phyloP scores from a whole-genome alignment of 768 basidiomycete genomes.

The Tubosaeta brunneosetosa region DNA sequence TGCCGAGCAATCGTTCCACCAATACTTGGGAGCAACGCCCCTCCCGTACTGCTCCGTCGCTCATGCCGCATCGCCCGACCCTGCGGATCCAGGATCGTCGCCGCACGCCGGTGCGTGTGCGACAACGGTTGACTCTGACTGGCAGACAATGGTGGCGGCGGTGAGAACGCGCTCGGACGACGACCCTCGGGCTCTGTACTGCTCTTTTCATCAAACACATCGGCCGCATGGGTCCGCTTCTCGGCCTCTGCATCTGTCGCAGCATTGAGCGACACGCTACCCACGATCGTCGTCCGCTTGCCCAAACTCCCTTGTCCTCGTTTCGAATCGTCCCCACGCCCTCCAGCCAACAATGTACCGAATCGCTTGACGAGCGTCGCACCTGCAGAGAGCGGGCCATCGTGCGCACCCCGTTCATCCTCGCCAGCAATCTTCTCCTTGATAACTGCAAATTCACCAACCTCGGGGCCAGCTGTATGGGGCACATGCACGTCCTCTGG shows the following conservation, averaged over 20 bases:
- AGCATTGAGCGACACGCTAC: constrained; percentile 35
- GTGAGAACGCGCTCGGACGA: constrained; percentile 22
- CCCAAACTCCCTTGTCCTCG: constrained; percentile 34
- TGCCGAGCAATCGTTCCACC: constrained; percentile 63
- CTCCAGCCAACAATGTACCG: constrained; percentile 58
- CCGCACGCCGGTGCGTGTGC: constrained; percentile 64
- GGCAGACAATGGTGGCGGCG: constrained; percentile 33
- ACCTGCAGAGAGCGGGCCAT: constrained; percentile 47
- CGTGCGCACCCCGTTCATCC: constrained; percentile 23
- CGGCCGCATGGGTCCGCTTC: constrained; percentile 20
- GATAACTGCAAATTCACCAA: constrained; percentile 46
- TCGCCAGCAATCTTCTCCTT: constrained; percentile 27
- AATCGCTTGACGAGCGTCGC: constrained; percentile 76
- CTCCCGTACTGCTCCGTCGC: constrained; percentile 73
- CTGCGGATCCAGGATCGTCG: constrained; percentile 70
- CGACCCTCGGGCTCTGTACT: constrained; percentile 20
- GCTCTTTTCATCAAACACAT: constrained; percentile 18
- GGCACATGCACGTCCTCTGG: constrained; percentile 41
- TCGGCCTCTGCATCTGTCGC: constrained; percentile 36
- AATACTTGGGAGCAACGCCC: constrained; percentile 42
- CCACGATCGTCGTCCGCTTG: constrained; percentile 51
- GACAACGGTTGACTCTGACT: constrained; percentile 57
- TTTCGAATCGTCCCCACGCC: constrained; percentile 41
- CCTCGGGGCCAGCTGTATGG: constrained; percentile 64
- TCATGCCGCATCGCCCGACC: constrained; percentile 62